These are phyloP conservation scores for Entamoeba dispar DNA, from an alignment of 208 protist species.

Conservation along the genomic window DNA sequence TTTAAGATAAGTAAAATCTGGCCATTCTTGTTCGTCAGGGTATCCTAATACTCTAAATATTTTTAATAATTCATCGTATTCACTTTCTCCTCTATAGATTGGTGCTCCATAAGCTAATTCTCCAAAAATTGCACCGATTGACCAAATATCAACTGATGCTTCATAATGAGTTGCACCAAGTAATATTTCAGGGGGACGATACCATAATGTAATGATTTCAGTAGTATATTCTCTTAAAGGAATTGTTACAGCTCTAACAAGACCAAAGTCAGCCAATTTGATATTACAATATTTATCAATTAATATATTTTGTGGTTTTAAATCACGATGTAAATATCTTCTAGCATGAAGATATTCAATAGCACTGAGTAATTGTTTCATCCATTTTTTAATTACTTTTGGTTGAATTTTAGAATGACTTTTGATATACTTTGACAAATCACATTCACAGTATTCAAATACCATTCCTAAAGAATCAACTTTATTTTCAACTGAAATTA, in stretches of 20 bases:
- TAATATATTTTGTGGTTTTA: conserved; percentile 79
- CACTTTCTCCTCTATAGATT: conserved; percentile 25
- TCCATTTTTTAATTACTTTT: conserved; percentile 17
- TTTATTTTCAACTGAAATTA: conserved; percentile 50
- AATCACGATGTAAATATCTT: conserved; percentile 68
- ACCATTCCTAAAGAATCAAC: conserved; percentile 28
- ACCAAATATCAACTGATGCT: conserved; percentile 94
- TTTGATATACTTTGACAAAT: background rate
- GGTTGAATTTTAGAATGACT: background rate
- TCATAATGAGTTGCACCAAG: conserved; percentile 85
- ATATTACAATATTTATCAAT: conserved; percentile 26
- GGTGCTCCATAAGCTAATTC: conserved; percentile 58
- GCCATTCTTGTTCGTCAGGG: conserved; percentile 29
- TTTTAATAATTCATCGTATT: conserved; percentile 29
- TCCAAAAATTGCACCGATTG: conserved; percentile 91
- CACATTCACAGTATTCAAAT: background rate
- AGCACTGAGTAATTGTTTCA: conserved; percentile 61
- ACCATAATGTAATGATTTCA: conserved; percentile 82
- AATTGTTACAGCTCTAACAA: conserved; percentile 22
- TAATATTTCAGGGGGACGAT: conserved; percentile 96
- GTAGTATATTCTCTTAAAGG: conserved; percentile 28
- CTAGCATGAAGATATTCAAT: conserved; percentile 66
- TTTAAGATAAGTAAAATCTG: background rate
- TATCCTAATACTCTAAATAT: conserved; percentile 39
- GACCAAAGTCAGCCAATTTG: conserved; percentile 22